phyloP scores from a whole-genome alignment of 805 yeast genomes.

The Cyberlindnera amylophila region DNA sequence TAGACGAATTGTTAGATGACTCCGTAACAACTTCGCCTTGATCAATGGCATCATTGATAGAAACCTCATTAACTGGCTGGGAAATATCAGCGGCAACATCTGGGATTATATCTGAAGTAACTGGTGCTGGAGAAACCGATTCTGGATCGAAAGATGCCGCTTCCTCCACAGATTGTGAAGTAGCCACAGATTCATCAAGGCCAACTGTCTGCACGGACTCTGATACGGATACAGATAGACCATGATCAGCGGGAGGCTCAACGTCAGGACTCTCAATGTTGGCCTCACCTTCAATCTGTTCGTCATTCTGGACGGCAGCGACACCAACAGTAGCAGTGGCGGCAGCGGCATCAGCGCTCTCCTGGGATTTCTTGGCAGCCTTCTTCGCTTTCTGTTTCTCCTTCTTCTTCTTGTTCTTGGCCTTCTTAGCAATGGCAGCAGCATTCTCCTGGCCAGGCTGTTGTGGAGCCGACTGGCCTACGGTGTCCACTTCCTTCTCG shows the following conservation, averaged over 20 bases:
- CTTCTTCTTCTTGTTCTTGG: conserved; percentile 10
- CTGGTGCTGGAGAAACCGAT: background rate
- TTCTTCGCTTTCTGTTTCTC: conserved; percentile 1
- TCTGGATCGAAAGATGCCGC: too few species aligned
- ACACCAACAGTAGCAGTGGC: too few species aligned
- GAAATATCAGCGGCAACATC: too few species aligned
- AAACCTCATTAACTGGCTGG: background rate
- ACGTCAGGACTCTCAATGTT: background rate
- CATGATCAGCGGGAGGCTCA: background rate
- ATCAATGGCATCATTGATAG: too few species aligned
- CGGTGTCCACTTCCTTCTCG: conserved; percentile 4
- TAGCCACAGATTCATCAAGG: too few species aligned
- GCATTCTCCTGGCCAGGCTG: background rate
- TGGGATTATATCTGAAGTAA: background rate
- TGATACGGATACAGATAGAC: too few species aligned
- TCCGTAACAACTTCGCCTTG: too few species aligned
- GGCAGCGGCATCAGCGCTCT: background rate
- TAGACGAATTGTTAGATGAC: too few species aligned
- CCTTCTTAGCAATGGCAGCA: conserved; percentile 7
- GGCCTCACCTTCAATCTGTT: background rate
- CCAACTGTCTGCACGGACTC: background rate
- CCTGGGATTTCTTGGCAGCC: background rate
- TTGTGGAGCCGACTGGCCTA: background rate
- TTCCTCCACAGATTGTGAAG: too few species aligned
- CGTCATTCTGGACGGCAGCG: background rate